A percentile compares a stretch with the other conserved stretches of the same genome.
Evolutionary conservation across 495 filamentous ascomycete genomes (phyloP).

Genomic region (Hypoxylon fragiforme): DNA sequence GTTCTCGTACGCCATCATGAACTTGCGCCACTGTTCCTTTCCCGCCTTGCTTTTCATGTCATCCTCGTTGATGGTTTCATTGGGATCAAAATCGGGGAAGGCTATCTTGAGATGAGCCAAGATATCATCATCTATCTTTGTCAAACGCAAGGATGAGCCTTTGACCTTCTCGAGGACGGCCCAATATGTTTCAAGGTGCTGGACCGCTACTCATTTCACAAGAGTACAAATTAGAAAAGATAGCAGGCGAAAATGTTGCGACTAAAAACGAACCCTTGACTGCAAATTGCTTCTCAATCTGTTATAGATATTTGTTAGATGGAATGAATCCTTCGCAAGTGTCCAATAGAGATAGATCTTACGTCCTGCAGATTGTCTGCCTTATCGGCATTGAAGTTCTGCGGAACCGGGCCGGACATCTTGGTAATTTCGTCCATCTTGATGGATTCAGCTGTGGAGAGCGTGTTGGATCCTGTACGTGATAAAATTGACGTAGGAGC

Average conservation of each 20-base stretch:
- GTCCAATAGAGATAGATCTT: background rate
- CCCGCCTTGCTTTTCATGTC: constrained; percentile 96
- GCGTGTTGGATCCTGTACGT: background rate
- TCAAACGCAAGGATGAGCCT: constrained; percentile 84
- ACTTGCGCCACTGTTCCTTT: constrained; percentile 95
- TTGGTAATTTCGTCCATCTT: constrained; percentile 36
- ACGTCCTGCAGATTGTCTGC: constrained; percentile 57
- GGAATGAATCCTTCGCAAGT: too few species aligned
- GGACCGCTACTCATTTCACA: constrained; percentile 76
- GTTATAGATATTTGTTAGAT: background rate
- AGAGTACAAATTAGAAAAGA: background rate
- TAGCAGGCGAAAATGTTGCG: background rate
- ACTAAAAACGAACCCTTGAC: constrained; percentile 72
- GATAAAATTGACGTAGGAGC: background rate
- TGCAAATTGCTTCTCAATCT: constrained; percentile 99
- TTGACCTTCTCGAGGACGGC: constrained; percentile 85
- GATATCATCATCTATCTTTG: constrained; percentile 93
- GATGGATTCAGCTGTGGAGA: background rate
- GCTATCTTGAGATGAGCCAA: constrained; percentile 79
- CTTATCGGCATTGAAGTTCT: constrained; percentile 49
- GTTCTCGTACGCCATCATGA: constrained; percentile 92
- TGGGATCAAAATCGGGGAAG: constrained; percentile 91
- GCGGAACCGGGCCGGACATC: constrained; percentile 40
- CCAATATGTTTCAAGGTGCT: constrained; percentile 97
- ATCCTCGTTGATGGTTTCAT: constrained; percentile 80